These are phyloP conservation scores for Fusarium musae DNA, from an alignment of 2,329 filamentous ascomycete species.

Conservation along the genomic window DNA sequence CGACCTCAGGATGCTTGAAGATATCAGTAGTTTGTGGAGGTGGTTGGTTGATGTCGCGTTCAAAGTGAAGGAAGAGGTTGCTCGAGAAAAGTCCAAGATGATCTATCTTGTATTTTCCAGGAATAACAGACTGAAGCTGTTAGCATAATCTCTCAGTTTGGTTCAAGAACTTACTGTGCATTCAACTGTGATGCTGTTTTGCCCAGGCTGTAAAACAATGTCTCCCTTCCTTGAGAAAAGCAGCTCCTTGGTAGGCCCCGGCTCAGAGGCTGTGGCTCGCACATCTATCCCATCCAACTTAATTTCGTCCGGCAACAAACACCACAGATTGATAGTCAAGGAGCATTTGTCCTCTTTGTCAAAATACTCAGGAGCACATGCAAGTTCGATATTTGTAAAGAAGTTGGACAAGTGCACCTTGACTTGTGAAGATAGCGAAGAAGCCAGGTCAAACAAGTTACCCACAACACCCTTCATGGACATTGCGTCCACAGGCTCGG, in stretches of 20 bases:
- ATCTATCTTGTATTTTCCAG: slow-evolving; percentile 80
- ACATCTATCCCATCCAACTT: slow-evolving; percentile 73
- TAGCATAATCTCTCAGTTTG: slow-evolving; percentile 28
- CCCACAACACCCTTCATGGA: slow-evolving; percentile 60
- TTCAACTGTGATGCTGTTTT: slow-evolving; percentile 53
- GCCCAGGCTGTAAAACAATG: slow-evolving; percentile 58
- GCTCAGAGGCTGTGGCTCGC: slow-evolving; percentile 66
- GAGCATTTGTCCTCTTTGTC: slow-evolving; percentile 80
- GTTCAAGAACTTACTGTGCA: slow-evolving; percentile 49
- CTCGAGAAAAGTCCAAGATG: slow-evolving; percentile 72
- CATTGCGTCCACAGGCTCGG: slow-evolving; percentile 45
- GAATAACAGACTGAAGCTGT: slow-evolving; percentile 66
- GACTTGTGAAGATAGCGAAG: slow-evolving; percentile 65
- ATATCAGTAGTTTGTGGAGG: slow-evolving; percentile 60
- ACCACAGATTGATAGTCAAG: slow-evolving; percentile 73
- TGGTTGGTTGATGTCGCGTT: slow-evolving; percentile 65
- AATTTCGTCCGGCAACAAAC: slow-evolving; percentile 77
- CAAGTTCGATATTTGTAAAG: slow-evolving; percentile 76
- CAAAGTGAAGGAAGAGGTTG: slow-evolving; percentile 74
- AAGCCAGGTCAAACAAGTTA: slow-evolving; percentile 59
- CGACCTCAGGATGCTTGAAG: slow-evolving; percentile 69
- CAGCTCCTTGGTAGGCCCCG: slow-evolving; percentile 70
- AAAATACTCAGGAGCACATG: slow-evolving; percentile 75
- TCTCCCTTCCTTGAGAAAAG: slow-evolving; percentile 46
- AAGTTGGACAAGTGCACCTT: slow-evolving; percentile 77